Evolutionary conservation across 2,329 filamentous ascomycete species (phyloP).

Genomic region (Pyricularia pennisetigena): DNA sequence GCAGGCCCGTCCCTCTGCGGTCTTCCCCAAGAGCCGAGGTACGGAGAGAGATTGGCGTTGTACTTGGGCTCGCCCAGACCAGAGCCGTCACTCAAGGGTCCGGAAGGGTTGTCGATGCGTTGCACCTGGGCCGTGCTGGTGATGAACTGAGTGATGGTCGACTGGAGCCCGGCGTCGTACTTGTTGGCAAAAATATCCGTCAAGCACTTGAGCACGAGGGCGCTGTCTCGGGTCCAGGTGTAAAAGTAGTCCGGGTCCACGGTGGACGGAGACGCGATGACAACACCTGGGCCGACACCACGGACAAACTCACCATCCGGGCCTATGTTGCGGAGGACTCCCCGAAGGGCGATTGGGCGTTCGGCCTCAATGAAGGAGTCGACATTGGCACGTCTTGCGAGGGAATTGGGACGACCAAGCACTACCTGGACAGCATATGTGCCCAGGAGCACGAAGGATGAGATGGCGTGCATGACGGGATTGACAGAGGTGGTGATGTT

Average conservation of each 20-base stretch:
- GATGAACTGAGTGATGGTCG: slow-evolving; percentile 58
- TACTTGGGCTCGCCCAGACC: slow-evolving; percentile 68
- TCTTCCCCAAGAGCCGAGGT: slow-evolving; percentile 61
- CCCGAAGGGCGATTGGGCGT: slow-evolving; percentile 37
- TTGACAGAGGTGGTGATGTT: slow-evolving; percentile 7
- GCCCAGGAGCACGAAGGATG: slow-evolving; percentile 39
- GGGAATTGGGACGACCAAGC: slow-evolving; percentile 32
- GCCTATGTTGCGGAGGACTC: slow-evolving; percentile 51
- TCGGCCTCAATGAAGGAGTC: slow-evolving; percentile 43
- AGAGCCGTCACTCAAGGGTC: slow-evolving; percentile 37
- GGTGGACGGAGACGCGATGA: slow-evolving; percentile 47
- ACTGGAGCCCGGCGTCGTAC: slow-evolving; percentile 49
- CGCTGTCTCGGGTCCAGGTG: slow-evolving; percentile 70
- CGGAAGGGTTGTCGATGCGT: slow-evolving; percentile 59
- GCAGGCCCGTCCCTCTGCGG: slow-evolving; percentile 75
- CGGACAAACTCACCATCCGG: slow-evolving; percentile 37
- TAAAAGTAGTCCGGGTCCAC: slow-evolving; percentile 53
- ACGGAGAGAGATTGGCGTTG: slow-evolving; percentile 52
- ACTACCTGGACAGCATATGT: slow-evolving; percentile 40
- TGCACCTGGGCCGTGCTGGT: slow-evolving; percentile 57
- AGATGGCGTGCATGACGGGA: slow-evolving; percentile 29
- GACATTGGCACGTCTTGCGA: slow-evolving; percentile 27
- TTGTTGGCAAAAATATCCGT: slow-evolving; percentile 53
- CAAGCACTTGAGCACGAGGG: slow-evolving; percentile 58
- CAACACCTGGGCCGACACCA: slow-evolving; percentile 38